phyloP scores from a whole-genome alignment of 2,329 filamentous ascomycete genomes.

The Penicillium aurantiogriseum region DNA sequence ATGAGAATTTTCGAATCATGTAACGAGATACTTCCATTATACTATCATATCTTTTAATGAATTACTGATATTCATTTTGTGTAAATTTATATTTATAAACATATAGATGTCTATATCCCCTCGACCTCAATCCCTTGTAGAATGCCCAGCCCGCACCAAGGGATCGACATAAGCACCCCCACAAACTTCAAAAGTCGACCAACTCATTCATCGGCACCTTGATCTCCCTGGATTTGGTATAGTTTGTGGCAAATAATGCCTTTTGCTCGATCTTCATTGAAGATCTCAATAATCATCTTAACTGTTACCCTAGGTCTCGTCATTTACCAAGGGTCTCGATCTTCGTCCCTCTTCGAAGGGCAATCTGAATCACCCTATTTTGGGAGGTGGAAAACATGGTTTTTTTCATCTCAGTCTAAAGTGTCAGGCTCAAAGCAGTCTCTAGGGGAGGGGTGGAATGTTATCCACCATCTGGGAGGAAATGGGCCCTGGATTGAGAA shows the following conservation, averaged over 20 bases:
- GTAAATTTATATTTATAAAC: neutral
- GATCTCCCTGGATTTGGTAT: neutral
- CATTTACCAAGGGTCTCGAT: neutral
- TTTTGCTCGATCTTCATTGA: neutral
- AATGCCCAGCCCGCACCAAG: neutral
- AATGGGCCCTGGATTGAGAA: conserved; percentile 58
- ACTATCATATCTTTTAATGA: too few relatives aligned
- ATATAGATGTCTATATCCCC: neutral
- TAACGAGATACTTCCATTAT: too few relatives aligned
- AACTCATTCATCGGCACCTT: neutral
- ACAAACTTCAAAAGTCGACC: neutral
- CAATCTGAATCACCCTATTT: conserved; percentile 8
- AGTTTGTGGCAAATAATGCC: neutral
- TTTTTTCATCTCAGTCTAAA: conserved; percentile 9
- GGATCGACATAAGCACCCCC: neutral
- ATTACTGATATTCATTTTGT: neutral
- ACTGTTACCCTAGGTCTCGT: neutral
- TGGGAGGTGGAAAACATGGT: conserved; percentile 25
- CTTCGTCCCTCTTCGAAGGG: neutral
- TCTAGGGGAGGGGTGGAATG: conserved; percentile 44
- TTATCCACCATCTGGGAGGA: conserved; percentile 55
- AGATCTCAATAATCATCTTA: neutral
- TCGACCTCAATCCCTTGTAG: neutral
- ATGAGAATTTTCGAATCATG: neutral
- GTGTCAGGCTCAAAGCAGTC: neutral